A percentile compares a stretch with the other conserved stretches of the same genome.
These are phyloP conservation scores for Tylopilus felleus DNA, from an alignment of 768 basidiomycete species.

Conservation along the genomic window DNA sequence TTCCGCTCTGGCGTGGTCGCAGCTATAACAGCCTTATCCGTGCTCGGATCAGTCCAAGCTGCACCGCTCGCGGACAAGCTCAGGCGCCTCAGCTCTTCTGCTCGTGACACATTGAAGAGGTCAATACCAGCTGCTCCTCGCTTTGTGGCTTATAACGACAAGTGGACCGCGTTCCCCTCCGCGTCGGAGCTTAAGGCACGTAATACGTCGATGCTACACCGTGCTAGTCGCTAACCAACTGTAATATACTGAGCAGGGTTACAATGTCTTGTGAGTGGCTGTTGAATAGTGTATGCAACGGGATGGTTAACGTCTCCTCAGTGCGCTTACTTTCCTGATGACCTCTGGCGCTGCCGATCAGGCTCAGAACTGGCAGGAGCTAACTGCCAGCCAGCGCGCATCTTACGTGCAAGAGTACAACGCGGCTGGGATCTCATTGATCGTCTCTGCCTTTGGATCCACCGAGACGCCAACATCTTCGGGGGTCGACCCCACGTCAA, in stretches of 20 bases:
- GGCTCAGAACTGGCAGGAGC: slow-evolving; percentile 43
- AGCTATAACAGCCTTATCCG: not conserved
- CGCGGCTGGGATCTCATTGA: slow-evolving; percentile 53
- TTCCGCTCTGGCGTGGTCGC: slow-evolving; percentile 7
- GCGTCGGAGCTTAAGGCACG: slow-evolving; percentile 43
- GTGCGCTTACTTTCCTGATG: slow-evolving; percentile 42
- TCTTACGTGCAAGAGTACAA: slow-evolving; percentile 46
- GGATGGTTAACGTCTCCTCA: slow-evolving; percentile 8
- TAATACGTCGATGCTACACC: not conserved
- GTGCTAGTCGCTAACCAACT: not conserved
- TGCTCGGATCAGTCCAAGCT: slow-evolving; percentile 9
- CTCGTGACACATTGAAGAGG: slow-evolving; percentile 15
- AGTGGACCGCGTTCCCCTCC: slow-evolving; percentile 42
- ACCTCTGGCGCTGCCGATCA: slow-evolving; percentile 42
- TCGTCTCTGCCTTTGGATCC: slow-evolving; percentile 55
- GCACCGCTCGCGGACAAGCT: slow-evolving; percentile 16
- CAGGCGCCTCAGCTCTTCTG: slow-evolving; percentile 6
- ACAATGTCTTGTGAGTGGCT: slow-evolving; percentile 33
- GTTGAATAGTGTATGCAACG: not conserved
- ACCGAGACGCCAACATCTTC: slow-evolving; percentile 40
- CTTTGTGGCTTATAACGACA: slow-evolving; percentile 42
- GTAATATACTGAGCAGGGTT: slow-evolving; percentile 24
- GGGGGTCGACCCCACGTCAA: slow-evolving; percentile 36
- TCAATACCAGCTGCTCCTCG: slow-evolving; percentile 43
- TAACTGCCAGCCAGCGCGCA: slow-evolving; percentile 38